These are phyloP conservation scores for Parasitella parasitica DNA, from an alignment of 371 early-diverging fungal species.

Conservation along the genomic window DNA sequence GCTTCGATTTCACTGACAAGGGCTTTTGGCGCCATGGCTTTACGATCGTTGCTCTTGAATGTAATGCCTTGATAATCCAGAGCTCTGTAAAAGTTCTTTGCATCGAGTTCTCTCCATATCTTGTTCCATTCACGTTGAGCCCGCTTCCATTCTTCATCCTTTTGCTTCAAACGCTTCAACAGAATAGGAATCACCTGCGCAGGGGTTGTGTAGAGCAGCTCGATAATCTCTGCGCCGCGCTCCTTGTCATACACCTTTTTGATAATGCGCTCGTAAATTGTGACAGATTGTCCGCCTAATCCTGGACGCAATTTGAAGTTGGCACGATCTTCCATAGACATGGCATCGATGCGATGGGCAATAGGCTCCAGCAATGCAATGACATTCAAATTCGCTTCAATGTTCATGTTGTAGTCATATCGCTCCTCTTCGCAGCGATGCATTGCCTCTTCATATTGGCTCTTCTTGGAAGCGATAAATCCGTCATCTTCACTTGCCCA, in stretches of 20 bases:
- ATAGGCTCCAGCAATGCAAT: slow-evolving; percentile 92
- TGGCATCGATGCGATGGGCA: slow-evolving; percentile 61
- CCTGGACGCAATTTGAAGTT: slow-evolving; percentile 70
- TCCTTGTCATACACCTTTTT: slow-evolving; percentile 88
- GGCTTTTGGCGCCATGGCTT: slow-evolving; percentile 73
- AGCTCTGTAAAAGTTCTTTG: slow-evolving; percentile 95
- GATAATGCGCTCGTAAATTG: slow-evolving; percentile 81
- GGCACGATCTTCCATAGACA: slow-evolving; percentile 76
- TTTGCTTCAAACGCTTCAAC: slow-evolving; percentile 90
- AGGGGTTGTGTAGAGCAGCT: slow-evolving; percentile 88
- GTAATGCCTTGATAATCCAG: slow-evolving; percentile 93
- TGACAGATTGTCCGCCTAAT: slow-evolving; percentile 78
- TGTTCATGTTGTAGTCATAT: slow-evolving; percentile 92
- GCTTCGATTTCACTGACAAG: slow-evolving; percentile 85
- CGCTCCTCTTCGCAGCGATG: slow-evolving; percentile 98
- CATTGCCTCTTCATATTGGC: slow-evolving; percentile 93
- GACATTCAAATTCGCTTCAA: slow-evolving; percentile 88
- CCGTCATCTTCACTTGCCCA: slow-evolving; percentile 95
- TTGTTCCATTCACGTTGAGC: slow-evolving; percentile 84
- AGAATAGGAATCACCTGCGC: slow-evolving; percentile 92
- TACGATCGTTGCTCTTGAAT: slow-evolving; percentile 90
- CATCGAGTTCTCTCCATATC: slow-evolving; percentile 94
- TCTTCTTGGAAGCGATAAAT: slow-evolving; percentile 94
- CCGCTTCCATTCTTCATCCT: slow-evolving; percentile 92
- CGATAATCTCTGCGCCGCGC: slow-evolving; percentile 84